Evolutionary conservation across 345 rosid species (phyloP).

Genomic region (Populus pruinosa): DNA sequence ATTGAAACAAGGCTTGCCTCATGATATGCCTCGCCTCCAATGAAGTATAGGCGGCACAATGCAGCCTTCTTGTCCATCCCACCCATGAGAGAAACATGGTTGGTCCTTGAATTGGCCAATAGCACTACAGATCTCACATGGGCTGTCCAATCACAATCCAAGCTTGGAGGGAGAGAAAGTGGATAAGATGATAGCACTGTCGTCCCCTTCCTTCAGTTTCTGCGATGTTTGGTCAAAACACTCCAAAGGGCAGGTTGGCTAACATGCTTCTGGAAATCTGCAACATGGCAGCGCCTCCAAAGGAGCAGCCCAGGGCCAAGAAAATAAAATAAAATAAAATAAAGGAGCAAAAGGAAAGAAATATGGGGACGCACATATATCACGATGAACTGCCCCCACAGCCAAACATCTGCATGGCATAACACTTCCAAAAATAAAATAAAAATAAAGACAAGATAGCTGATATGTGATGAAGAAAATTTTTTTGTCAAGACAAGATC

Average conservation of each 20-base stretch:
- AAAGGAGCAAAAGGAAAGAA: not conserved
- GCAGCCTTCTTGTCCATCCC: not conserved
- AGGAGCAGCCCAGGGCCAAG: not conserved
- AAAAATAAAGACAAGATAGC: not conserved
- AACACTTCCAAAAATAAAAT: not conserved
- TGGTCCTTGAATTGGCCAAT: not conserved
- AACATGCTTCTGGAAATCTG: not conserved
- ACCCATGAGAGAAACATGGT: not conserved
- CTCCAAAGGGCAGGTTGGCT: not conserved
- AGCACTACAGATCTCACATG: not conserved
- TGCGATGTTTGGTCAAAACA: conserved; percentile 17
- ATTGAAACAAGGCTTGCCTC: not conserved
- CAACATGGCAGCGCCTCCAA: not conserved
- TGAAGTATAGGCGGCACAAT: not conserved
- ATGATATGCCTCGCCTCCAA: not conserved
- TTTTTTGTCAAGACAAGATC: not conserved
- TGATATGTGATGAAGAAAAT: not conserved
- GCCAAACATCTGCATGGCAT: not conserved
- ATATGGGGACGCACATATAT: not conserved
- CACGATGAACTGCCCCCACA: not conserved
- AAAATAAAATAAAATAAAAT: too few relatives aligned
- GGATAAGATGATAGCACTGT: too few relatives aligned
- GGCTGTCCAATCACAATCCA: conserved; percentile 2
- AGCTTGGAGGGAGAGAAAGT: not conserved
- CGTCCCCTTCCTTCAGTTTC: not conserved